Conservation (phyloP, 2,329 filamentous ascomycete species). For the Bipolaris zeicola region DNA sequence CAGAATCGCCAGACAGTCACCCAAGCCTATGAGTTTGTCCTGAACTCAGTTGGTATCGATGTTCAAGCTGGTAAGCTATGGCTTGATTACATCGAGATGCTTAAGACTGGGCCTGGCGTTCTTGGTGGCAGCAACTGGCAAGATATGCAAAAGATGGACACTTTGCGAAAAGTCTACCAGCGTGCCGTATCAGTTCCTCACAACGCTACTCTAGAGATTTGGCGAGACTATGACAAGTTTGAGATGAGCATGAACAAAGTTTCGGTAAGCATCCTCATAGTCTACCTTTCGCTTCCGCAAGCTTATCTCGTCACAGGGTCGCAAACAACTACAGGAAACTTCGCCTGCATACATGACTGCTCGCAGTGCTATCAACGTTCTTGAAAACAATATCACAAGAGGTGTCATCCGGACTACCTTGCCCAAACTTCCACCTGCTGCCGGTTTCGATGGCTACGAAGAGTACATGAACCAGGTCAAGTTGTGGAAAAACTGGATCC, state of each 20-base stretch:
- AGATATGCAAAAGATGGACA: conserved; percentile 97
- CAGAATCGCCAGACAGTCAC: conserved; percentile 78
- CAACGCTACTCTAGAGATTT: conserved; percentile 78
- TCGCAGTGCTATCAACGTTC: conserved; percentile 82
- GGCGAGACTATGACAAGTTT: conserved; percentile 98
- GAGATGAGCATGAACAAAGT: conserved; percentile 93
- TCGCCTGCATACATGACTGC: conserved; percentile 96
- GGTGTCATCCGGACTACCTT: conserved; percentile 77
- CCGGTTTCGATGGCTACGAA: conserved; percentile 83
- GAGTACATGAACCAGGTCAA: conserved; percentile 85
- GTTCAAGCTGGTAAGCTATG: conserved; percentile 88
- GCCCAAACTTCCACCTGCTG: conserved; percentile 79
- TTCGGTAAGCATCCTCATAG: conserved; percentile 64
- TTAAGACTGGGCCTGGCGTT: conserved; percentile 83
- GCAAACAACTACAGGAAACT: conserved; percentile 91
- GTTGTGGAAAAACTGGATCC: conserved; percentile 91
- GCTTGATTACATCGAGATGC: conserved; percentile 93
- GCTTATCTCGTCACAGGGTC: conserved; percentile 64
- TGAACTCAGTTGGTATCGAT: conserved; percentile 88
- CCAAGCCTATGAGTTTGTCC: conserved; percentile 89
- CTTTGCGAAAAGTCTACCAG: conserved; percentile 89
- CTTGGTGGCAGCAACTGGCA: conserved; percentile 90
- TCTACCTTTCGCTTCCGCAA: background rate
- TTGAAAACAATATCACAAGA: conserved; percentile 89
- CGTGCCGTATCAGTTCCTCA: conserved; percentile 87